Evolutionary conservation across 371 early-diverging fungal genomes (phyloP).

Genomic region (Mucor circinelloides): DNA sequence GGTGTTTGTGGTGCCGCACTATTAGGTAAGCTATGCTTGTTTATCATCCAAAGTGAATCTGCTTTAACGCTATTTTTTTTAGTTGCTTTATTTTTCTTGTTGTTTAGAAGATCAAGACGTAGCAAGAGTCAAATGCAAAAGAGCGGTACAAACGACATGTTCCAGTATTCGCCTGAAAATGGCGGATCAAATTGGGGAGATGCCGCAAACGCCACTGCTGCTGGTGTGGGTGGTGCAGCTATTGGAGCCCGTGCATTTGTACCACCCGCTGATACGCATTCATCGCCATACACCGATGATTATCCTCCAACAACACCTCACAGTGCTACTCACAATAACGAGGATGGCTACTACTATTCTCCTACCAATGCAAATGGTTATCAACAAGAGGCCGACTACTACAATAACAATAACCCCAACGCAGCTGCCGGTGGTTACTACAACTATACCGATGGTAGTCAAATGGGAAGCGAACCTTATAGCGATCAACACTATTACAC

Average conservation of each 20-base stretch:
- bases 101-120: constrained; percentile 5
- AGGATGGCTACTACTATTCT: background rate
- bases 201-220: background rate
- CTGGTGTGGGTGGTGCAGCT: background rate
- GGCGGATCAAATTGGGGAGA: background rate
- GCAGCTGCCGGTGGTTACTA: background rate
- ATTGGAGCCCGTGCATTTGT: constrained; percentile 11
- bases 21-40: background rate
- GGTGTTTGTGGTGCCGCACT: constrained; percentile 13
- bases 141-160: constrained; percentile 3
- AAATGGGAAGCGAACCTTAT: background rate
- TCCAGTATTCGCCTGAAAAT: background rate
- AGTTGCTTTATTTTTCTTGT: constrained; percentile 4
- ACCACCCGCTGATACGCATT: background rate
- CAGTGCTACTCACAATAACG: background rate
- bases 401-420: background rate
- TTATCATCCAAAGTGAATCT: background rate
- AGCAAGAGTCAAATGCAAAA: constrained; percentile 4
- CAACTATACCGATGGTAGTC: background rate
- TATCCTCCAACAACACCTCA: background rate
- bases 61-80: background rate
- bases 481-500: background rate
- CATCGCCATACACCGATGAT: background rate
- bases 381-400: background rate
- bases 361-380: background rate